Percentiles rank a stretch among this genome's conserved stretches.
Conservation (phyloP, 1,284 basidiomycete species). For the Trametes versicolor region DNA sequence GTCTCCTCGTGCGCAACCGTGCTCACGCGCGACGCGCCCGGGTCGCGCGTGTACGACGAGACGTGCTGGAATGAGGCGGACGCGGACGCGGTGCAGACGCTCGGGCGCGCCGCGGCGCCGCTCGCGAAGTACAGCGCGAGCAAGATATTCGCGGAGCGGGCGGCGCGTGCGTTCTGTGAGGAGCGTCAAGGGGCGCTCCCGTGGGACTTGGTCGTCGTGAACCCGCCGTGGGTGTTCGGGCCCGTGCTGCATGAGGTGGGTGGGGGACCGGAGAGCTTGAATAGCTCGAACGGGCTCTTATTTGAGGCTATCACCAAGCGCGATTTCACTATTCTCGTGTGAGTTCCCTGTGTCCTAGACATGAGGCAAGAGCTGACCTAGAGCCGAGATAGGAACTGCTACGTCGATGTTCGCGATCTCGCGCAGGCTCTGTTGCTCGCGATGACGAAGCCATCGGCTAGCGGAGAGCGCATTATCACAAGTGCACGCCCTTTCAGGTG, state of each 20-base stretch:
- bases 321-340: slow-evolving; percentile 4
- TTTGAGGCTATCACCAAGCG: slow-evolving; percentile 47
- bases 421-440: slow-evolving; percentile 65
- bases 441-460: slow-evolving; percentile 61
- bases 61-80: slow-evolving; percentile 73
- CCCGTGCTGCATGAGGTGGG: slow-evolving; percentile 61
- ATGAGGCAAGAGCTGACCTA: background rate
- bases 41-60: slow-evolving; percentile 48
- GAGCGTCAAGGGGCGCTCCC: slow-evolving; percentile 55
- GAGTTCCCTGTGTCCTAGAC: background rate
- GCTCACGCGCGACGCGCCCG: slow-evolving; percentile 39
- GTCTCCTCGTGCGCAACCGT: slow-evolving; percentile 66
- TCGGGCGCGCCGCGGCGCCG: slow-evolving; percentile 55
- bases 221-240: slow-evolving; percentile 62
- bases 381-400: slow-evolving; percentile 35
- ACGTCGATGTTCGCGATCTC: slow-evolving; percentile 72
- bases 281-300: slow-evolving; percentile 55
- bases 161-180: slow-evolving; percentile 65
- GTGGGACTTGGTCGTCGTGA: slow-evolving; percentile 65
- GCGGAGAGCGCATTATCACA: slow-evolving; percentile 66
- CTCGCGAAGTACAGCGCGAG: slow-evolving; percentile 62
- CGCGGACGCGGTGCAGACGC: slow-evolving; percentile 58
- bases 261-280: slow-evolving; percentile 53
- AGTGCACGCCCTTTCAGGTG: slow-evolving; percentile 45
- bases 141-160: slow-evolving; percentile 76